These are phyloP conservation scores for Rhynchospora tenuis DNA, from an alignment of 176 grass and related monocot species.

Conservation along the genomic window DNA sequence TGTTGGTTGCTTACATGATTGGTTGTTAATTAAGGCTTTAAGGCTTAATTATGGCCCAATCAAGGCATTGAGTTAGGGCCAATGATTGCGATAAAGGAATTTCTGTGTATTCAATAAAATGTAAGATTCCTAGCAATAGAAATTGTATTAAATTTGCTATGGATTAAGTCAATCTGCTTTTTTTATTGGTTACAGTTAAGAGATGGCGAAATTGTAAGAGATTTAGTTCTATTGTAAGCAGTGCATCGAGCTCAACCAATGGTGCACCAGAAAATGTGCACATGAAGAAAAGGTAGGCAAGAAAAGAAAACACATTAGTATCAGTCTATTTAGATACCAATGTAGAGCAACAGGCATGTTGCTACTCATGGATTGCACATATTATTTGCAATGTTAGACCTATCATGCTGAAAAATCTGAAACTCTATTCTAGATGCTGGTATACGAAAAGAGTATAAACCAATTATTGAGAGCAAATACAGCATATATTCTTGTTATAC, in stretches of 20 bases:
- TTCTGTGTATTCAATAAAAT: not conserved
- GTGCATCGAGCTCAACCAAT: conserved; percentile 34
- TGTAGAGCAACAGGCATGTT: not conserved
- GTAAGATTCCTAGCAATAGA: not conserved
- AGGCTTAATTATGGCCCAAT: not conserved
- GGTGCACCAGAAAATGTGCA: conserved; percentile 25
- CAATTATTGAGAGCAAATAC: not conserved
- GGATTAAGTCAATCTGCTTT: not conserved
- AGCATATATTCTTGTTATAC: not conserved
- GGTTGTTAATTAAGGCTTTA: not conserved
- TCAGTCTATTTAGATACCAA: not conserved
- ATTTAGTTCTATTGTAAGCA: conserved; percentile 12
- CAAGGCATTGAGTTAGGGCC: not conserved
- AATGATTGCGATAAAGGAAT: not conserved
- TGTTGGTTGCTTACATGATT: not conserved
- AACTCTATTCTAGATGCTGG: conserved; percentile 1
- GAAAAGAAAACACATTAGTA: not conserved
- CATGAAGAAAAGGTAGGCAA: conserved; percentile 57
- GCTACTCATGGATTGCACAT: not conserved
- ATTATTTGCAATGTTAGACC: not conserved
- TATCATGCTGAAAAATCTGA: not conserved
- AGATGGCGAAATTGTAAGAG: conserved; percentile 23
- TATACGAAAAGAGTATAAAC: not conserved
- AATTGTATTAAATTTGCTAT: not conserved
- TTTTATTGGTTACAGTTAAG: not conserved